These are phyloP conservation scores for Pythium diclinum DNA, from an alignment of 352 stramenopile species.

Conservation along the genomic window DNA sequence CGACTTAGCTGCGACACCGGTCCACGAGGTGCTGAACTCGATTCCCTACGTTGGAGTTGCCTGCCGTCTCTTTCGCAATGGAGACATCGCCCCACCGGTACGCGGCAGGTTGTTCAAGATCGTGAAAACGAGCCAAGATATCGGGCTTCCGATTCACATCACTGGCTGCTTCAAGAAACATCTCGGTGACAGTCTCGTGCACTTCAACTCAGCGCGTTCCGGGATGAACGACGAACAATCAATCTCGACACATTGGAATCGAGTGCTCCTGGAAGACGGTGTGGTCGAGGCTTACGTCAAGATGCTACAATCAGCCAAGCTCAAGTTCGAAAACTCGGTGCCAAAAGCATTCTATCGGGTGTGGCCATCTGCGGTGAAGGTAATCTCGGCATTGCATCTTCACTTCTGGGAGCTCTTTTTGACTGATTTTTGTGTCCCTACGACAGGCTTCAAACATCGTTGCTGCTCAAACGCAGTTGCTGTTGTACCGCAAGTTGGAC, in stretches of 20 bases:
- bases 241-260: slow-evolving; percentile 61
- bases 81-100: slow-evolving; percentile 33
- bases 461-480: slow-evolving; percentile 26
- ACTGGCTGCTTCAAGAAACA: slow-evolving; percentile 78
- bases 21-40: slow-evolving; percentile 63
- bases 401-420: too few relatives aligned
- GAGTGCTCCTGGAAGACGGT: slow-evolving; percentile 65
- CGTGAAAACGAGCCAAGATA: slow-evolving; percentile 41
- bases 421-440: background rate
- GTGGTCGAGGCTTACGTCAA: slow-evolving; percentile 60
- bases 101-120: slow-evolving; percentile 64
- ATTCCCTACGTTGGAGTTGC: slow-evolving; percentile 66
- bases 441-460: slow-evolving; percentile 8
- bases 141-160: slow-evolving; percentile 64
- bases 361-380: slow-evolving; percentile 49
- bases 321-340: slow-evolving; percentile 32
- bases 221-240: slow-evolving; percentile 48
- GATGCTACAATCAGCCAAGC: slow-evolving; percentile 53
- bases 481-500: slow-evolving; percentile 40
- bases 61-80: slow-evolving; percentile 54
- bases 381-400: slow-evolving; percentile 16
- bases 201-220: slow-evolving; percentile 12
- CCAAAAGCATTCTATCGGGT: slow-evolving; percentile 60
- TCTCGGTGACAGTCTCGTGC: slow-evolving; percentile 34
- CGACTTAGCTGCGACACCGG: slow-evolving; percentile 53